Percentiles rank a stretch among this genome's conserved stretches.
Evolutionary conservation across 768 basidiomycete species (phyloP).

Genomic region (Suillus bovinus): DNA sequence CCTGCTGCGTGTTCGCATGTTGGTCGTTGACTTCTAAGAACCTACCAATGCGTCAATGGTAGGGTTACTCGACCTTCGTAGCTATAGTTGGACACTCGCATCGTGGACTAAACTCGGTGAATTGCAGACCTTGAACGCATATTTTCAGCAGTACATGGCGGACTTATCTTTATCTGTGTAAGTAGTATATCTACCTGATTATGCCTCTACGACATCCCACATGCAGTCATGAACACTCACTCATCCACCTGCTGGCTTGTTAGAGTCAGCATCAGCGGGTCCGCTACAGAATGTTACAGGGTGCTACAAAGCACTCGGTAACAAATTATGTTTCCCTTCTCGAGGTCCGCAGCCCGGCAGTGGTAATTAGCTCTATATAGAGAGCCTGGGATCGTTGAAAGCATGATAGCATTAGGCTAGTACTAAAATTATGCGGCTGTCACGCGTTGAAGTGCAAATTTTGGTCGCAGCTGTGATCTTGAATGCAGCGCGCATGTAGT

Average conservation of each 20-base stretch:
- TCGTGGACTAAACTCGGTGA: slow-evolving; percentile 53
- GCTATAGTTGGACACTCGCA: slow-evolving; percentile 60
- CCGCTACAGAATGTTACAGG: too few relatives aligned
- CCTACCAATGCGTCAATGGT: slow-evolving; percentile 48
- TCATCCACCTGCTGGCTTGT: neutral
- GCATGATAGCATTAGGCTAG: neutral
- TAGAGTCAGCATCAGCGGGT: too few relatives aligned
- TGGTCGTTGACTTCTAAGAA: neutral
- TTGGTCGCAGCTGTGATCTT: neutral
- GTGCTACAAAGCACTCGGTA: too few relatives aligned
- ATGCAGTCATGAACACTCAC: neutral
- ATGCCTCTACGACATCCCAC: neutral
- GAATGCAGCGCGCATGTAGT: neutral
- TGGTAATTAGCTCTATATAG: neutral
- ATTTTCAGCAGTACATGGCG: neutral
- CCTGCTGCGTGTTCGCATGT: neutral
- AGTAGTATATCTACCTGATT: neutral
- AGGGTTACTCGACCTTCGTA: slow-evolving; percentile 43
- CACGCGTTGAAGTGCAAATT: neutral
- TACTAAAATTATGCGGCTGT: neutral
- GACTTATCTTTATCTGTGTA: neutral
- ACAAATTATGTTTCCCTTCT: too few relatives aligned
- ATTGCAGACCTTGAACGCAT: neutral
- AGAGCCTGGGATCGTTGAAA: neutral
- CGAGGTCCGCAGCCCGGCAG: neutral